phyloP scores from a whole-genome alignment of 2,329 filamentous ascomycete species.

The Paecilomyces fulvus region DNA sequence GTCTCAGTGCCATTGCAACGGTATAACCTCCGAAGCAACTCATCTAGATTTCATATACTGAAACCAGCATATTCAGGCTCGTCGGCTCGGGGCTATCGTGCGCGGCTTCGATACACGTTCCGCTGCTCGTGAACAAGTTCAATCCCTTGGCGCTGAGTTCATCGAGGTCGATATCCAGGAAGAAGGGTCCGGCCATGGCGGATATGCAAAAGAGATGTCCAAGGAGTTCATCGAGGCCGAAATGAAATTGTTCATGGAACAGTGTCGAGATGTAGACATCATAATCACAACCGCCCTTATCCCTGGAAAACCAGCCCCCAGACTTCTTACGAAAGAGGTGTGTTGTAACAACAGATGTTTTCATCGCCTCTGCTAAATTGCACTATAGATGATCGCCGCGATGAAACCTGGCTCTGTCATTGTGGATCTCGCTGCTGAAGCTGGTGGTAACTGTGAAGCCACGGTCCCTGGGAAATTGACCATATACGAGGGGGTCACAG shows the following conservation, averaged over 20 bases:
- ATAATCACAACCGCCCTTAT: conserved; percentile 91
- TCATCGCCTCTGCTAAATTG: not conserved
- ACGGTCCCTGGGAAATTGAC: conserved; percentile 65
- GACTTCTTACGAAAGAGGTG: conserved; percentile 66
- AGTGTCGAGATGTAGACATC: conserved; percentile 81
- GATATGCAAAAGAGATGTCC: conserved; percentile 90
- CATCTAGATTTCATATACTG: not conserved
- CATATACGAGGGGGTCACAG: conserved; percentile 67
- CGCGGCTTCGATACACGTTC: conserved; percentile 84
- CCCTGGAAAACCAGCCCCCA: conserved; percentile 73
- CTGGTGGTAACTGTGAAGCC: conserved; percentile 78
- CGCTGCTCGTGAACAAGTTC: conserved; percentile 81
- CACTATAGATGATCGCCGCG: conserved; percentile 57
- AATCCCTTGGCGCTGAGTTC: conserved; percentile 83
- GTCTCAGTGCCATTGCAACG: conserved; percentile 78
- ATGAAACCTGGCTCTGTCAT: conserved; percentile 89
- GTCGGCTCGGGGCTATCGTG: conserved; percentile 79
- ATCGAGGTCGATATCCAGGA: conserved; percentile 79
- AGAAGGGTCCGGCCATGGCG: conserved; percentile 73
- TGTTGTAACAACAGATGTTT: conserved; percentile 1
- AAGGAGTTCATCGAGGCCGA: conserved; percentile 88
- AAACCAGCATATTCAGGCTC: conserved; percentile 42
- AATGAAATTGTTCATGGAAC: conserved; percentile 85
- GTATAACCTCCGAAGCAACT: conserved; percentile 22
- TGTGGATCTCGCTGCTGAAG: conserved; percentile 80